These are phyloP conservation scores for Breynia disticha DNA, from an alignment of 441 rosid species.

Conservation along the genomic window DNA sequence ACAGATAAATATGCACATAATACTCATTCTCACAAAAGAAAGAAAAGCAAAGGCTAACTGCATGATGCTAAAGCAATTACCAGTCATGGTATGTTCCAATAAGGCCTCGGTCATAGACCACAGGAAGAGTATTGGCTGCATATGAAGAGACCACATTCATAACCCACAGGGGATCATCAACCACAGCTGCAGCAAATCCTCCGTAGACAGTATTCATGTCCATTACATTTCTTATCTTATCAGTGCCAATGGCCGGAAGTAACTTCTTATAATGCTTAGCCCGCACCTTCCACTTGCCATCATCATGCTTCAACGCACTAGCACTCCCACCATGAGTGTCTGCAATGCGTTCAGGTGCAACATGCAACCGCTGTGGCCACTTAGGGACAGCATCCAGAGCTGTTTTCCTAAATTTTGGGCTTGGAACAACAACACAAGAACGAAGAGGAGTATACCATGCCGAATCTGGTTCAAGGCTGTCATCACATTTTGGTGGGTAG, in stretches of 20 bases:
- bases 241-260: slow-evolving; percentile 67
- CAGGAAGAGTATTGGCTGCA: slow-evolving; percentile 66
- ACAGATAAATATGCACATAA: not conserved
- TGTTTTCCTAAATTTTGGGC: slow-evolving; percentile 49
- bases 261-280: slow-evolving; percentile 82
- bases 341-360: slow-evolving; percentile 66
- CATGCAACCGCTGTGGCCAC: slow-evolving; percentile 75
- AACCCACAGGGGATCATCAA: slow-evolving; percentile 80
- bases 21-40: not conserved
- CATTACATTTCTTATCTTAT: slow-evolving; percentile 84
- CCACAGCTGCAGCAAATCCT: slow-evolving; percentile 75
- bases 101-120: slow-evolving; percentile 83
- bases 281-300: slow-evolving; percentile 71
- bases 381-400: slow-evolving; percentile 55
- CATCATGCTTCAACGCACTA: slow-evolving; percentile 58
- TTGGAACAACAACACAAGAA: slow-evolving; percentile 75
- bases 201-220: slow-evolving; percentile 93
- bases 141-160: slow-evolving; percentile 93
- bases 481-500: slow-evolving; percentile 88
- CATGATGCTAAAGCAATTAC: slow-evolving; percentile 23
- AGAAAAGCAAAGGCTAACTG: not conserved
- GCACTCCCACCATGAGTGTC: slow-evolving; percentile 59
- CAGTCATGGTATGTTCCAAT: slow-evolving; percentile 92
- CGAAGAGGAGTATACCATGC: slow-evolving; percentile 97
- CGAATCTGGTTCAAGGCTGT: slow-evolving; percentile 88